Base-by-base conservation (phyloP, 495 filamentous ascomycete genomes). In the Penicillium samsonianum region DNA sequence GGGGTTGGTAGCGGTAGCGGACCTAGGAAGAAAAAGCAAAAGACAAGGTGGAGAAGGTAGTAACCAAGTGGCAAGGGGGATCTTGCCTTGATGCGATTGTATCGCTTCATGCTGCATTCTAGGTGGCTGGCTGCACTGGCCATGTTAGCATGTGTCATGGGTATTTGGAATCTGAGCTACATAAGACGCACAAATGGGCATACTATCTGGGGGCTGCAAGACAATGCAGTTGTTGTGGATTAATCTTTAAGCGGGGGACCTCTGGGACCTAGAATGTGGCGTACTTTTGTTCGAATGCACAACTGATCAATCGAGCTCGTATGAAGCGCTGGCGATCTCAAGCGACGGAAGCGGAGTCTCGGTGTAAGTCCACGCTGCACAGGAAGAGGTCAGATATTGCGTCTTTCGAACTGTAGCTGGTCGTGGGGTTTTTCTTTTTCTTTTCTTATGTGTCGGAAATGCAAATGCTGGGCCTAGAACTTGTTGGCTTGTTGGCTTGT, bases 61-160 rank as follows among this genome's bases (percentile, higher is more conserved):
- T 30, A 20, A 17, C 25, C 28, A 31, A 22, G 50, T 28, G 25
- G n/a, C 10, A 53, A 40, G 50, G 50, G 50, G 16, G n/a, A 26
- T 50, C 17, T 50, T 31, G 37, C 17, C 26, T 48, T 10, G 45
- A 48, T 14, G 17, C 25, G 14, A 16, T 47, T 37, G 14, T n/a
- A 37, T 37, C 14, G 16, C 45, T 28, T 3, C 19, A 25, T 23
- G 42, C 42, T 23, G 12, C 22, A 45, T 16, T 43, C 10, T 45
- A 2, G 12, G 42, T 26, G 44, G n/a, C 14, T 28, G n/a, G 45
- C 26, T 48, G 35, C 7, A 37, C 16, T 31, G 28, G 19, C 45
- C 8, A 17, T 31, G 26, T 17, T 10, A 47, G 45, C n/a, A 48
- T 46, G 23, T 28, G 43, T 10, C 8, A 25, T 48, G 45, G 25